Conservation (phyloP, 805 yeast genomes). For the Pichia eremophila region DNA sequence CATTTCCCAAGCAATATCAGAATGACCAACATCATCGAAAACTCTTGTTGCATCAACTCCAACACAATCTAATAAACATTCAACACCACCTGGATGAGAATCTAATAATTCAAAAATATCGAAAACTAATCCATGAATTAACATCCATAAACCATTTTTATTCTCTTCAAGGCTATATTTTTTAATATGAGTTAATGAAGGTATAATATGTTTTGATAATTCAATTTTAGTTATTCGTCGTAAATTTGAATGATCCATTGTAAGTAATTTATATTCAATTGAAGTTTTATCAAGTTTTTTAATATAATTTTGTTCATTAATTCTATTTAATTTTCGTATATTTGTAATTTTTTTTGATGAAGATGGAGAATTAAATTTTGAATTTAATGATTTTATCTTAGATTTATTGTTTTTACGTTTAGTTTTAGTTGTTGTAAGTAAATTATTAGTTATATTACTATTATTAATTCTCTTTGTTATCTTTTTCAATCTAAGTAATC, state of each 20-base stretch:
- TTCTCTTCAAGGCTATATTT: background rate
- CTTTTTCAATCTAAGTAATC: background rate
- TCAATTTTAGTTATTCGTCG: background rate
- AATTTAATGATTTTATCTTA: too few species aligned
- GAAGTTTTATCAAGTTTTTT: constrained; percentile 1
- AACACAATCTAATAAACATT: constrained; percentile 66
- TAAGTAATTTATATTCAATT: constrained; percentile 1
- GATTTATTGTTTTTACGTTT: background rate
- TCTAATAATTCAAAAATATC: constrained; percentile 46
- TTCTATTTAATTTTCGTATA: background rate
- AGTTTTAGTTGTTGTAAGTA: background rate
- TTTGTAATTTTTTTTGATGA: too few species aligned
- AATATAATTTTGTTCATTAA: background rate
- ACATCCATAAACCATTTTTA: constrained; percentile 61
- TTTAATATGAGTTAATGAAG: constrained; percentile 2
- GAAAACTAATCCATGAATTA: constrained; percentile 60
- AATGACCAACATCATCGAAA: constrained; percentile 63
- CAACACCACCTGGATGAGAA: constrained; percentile 81
- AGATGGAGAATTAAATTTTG: too few species aligned
- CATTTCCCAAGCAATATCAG: constrained; percentile 80
- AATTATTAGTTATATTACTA: background rate
- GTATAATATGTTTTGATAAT: constrained; percentile 7
- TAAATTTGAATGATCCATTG: constrained; percentile 1
- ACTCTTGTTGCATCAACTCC: constrained; percentile 71
- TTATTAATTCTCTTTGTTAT: background rate